Percentiles rank a stretch among this genome's conserved stretches.
phyloP scores from a whole-genome alignment of 108 stramenopile genomes.

The Nitzschia sp. region DNA sequence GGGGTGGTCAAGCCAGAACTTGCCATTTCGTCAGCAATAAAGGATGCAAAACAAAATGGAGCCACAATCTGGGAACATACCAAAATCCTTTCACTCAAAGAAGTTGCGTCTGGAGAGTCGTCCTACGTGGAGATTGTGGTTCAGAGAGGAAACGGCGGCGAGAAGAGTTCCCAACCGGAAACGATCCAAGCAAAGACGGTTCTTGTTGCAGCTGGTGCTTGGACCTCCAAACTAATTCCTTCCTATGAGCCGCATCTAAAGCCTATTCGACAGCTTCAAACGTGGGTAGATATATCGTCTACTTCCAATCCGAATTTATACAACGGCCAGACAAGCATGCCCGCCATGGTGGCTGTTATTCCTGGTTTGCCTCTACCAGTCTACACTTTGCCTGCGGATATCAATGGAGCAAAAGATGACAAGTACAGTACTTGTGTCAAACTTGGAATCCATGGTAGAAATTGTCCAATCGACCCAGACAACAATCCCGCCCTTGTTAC shows the following conservation, averaged over 20 bases:
- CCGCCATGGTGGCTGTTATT: constrained; percentile 30
- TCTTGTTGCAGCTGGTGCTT: constrained; percentile 44
- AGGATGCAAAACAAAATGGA: constrained; percentile 29
- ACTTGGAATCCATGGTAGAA: constrained; percentile 40
- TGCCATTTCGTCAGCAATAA: constrained; percentile 29
- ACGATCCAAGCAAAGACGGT: constrained; percentile 23
- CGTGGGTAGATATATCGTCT: constrained; percentile 40
- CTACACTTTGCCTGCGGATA: constrained; percentile 36
- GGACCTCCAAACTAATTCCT: constrained; percentile 37
- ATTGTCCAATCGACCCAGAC: constrained; percentile 22
- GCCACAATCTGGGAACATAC: constrained; percentile 24
- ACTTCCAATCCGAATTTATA: constrained; percentile 12
- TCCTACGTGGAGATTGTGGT: not conserved
- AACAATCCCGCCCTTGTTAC: constrained; percentile 7
- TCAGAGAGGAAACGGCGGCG: not conserved
- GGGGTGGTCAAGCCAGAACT: constrained; percentile 43
- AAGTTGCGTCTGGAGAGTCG: not conserved
- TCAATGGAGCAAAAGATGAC: not conserved
- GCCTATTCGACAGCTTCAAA: constrained; percentile 43
- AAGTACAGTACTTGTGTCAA: constrained; percentile 31
- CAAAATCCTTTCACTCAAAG: constrained; percentile 9
- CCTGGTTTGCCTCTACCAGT: constrained; percentile 13
- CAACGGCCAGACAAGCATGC: constrained; percentile 21
- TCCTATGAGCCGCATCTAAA: constrained; percentile 27
- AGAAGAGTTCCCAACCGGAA: not conserved